These are phyloP conservation scores for Ceratopteris richardii DNA, from an alignment of 75 land plant species.

Conservation along the genomic window DNA sequence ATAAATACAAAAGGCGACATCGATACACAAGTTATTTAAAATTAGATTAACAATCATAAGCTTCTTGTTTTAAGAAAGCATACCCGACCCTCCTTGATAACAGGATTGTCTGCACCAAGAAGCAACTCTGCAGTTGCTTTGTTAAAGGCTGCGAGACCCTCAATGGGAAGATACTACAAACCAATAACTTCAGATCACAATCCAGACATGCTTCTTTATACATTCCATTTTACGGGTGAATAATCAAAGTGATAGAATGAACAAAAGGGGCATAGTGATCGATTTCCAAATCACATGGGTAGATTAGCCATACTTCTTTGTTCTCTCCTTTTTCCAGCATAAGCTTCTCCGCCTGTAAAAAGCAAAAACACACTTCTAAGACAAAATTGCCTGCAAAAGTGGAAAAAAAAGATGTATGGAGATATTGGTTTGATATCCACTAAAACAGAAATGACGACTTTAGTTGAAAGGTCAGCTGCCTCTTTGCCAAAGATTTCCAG, in stretches of 20 bases:
- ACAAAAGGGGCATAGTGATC: no score
- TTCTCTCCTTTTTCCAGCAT: constrained; percentile 91
- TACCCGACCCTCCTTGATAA: constrained; percentile 61
- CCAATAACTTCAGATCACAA: no score
- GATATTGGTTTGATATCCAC: neutral
- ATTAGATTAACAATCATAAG: no score
- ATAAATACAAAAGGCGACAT: no score
- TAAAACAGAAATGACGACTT: neutral
- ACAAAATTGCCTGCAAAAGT: neutral
- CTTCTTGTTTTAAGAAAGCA: no score
- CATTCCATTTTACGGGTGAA: no score
- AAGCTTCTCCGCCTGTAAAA: constrained; percentile 74
- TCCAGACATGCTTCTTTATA: no score
- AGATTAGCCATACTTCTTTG: constrained; percentile 94
- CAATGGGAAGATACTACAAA: constrained; percentile 97
- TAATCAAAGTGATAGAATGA: no score
- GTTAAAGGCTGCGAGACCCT: constrained; percentile 96
- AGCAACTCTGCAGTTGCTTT: constrained; percentile 91
- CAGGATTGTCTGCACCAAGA: constrained; percentile 78
- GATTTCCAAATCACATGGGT: no score
- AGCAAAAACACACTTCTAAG: neutral
- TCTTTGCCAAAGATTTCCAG: no score
- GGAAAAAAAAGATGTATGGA: neutral
- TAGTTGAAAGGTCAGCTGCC: no score
- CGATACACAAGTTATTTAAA: no score